phyloP scores from a whole-genome alignment of 768 basidiomycete genomes.

The Auricularia cornea region DNA sequence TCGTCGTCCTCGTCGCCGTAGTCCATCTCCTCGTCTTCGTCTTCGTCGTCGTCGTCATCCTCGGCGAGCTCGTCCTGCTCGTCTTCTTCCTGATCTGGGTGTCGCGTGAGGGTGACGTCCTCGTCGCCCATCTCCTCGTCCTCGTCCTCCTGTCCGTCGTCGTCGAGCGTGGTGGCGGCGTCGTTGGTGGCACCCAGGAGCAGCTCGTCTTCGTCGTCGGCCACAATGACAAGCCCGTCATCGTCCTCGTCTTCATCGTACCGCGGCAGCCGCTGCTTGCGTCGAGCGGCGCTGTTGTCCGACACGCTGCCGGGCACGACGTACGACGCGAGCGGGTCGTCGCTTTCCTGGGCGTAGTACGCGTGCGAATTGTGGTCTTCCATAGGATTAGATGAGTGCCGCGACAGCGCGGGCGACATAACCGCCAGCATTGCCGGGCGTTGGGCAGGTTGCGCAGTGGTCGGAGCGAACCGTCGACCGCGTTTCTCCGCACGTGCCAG shows the following conservation, averaged over 20 bases:
- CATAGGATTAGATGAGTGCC: constrained; percentile 68
- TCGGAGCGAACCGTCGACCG: too few species aligned
- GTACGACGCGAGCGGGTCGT: constrained; percentile 40
- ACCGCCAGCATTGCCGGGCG: too few species aligned
- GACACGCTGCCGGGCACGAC: constrained; percentile 9
- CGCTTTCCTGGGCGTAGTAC: constrained; percentile 12
- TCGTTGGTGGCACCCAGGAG: background rate
- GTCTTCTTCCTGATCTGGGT: constrained; percentile 11
- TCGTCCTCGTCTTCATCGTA: background rate
- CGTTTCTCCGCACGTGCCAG: too few species aligned
- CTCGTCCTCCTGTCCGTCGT: background rate
- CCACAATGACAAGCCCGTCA: background rate
- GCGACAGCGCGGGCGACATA: constrained; percentile 34
- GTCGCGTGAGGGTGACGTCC: background rate
- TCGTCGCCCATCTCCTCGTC: too few species aligned
- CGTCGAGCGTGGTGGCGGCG: too few species aligned
- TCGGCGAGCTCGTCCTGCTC: constrained; percentile 30
- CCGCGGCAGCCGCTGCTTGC: background rate
- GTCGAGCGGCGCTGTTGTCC: too few species aligned
- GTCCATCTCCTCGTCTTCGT: constrained; percentile 39
- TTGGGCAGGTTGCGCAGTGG: too few species aligned
- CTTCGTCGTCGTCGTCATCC: constrained; percentile 39
- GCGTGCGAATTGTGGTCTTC: constrained; percentile 32
- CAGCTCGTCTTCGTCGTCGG: background rate
- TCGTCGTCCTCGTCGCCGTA: constrained; percentile 26